Evolutionary conservation across 1,284 basidiomycete genomes (phyloP).

Genomic region (Trametes hirsuta): DNA sequence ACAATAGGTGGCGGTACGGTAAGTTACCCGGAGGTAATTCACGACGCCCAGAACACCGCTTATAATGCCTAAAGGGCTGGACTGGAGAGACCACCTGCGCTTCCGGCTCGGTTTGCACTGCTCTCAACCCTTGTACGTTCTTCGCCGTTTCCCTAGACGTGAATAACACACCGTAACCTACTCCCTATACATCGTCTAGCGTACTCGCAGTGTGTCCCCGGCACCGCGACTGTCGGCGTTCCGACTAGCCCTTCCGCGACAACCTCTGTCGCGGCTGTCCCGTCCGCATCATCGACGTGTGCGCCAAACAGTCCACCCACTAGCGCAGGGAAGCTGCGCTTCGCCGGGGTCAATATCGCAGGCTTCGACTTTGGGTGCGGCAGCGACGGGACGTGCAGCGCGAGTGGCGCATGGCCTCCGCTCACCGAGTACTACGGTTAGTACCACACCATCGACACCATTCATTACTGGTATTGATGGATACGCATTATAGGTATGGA

Average conservation of each 20-base stretch:
- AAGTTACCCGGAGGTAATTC: slow-evolving; percentile 1
- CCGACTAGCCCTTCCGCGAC: slow-evolving; percentile 10
- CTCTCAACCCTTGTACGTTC: slow-evolving; percentile 29
- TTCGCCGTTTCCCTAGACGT: background rate
- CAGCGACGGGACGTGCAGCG: slow-evolving; percentile 44
- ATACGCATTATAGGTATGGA: slow-evolving; percentile 28
- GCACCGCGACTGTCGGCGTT: slow-evolving; percentile 23
- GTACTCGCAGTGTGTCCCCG: slow-evolving; percentile 36
- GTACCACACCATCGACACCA: background rate
- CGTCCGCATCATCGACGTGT: slow-evolving; percentile 16
- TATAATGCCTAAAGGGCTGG: slow-evolving; percentile 35
- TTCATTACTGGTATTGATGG: slow-evolving; percentile 15
- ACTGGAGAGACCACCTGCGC: slow-evolving; percentile 45
- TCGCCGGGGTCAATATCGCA: slow-evolving; percentile 47
- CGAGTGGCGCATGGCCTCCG: slow-evolving; percentile 47
- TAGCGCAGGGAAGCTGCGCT: slow-evolving; percentile 29
- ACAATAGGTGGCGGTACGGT: slow-evolving; percentile 32
- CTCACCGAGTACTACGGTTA: slow-evolving; percentile 49
- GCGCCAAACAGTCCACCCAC: slow-evolving; percentile 19
- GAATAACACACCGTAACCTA: background rate
- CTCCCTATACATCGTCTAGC: slow-evolving; percentile 14
- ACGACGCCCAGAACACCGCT: background rate
- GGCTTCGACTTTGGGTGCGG: slow-evolving; percentile 54
- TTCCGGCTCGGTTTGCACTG: slow-evolving; percentile 38
- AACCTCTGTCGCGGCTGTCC: slow-evolving; percentile 8